Base-by-base conservation (phyloP, 257 asterid species). In the Salvia hispanica region DNA sequence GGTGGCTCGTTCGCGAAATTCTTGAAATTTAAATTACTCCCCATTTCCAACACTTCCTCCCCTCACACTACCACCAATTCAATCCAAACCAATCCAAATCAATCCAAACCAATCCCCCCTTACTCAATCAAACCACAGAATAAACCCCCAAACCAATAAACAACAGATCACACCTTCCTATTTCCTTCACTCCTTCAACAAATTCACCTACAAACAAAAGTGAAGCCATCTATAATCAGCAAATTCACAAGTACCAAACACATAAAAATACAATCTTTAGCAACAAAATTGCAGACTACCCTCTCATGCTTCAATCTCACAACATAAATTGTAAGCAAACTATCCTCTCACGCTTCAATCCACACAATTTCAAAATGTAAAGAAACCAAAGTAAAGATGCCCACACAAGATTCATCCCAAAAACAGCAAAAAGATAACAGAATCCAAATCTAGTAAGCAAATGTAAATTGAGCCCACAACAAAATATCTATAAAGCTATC, bases 11-110 rank as follows among this genome's bases (percentile, higher is more conserved):
- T 77, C 7, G 79, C 97, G 28, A 82, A 81, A 71, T 81, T 80
- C 83, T 79, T 82, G 84, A 93, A 90, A 78, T 88, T 83, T 15
- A 84, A 70, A 72, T 84, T 73, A 66, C 91, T 79, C 70, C 89
- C 98, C 91, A 88, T 83, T 72, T 74, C 63, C 31, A 72, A 36
- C 72, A 63, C 72, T 43, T 63, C 43, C 43, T 36, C 52, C 31
- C 58, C 16, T 34, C 43, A 28, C 43, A 46, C 47, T 61, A 59
- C 63, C 77, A 44, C 13, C 62, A 51, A 70, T 64, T 64, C 66
- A 71, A 47, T 16, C 57, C 60, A 62, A 67, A 68, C 55, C 77
- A 62, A 69, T 68, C 37, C 31, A 25, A 25, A 25, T 2, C 31
- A 25, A 25, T 25, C 31, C 62, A 51, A 70, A 25, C 31, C 31